Percentiles rank a stretch among this genome's conserved stretches.
phyloP scores from a whole-genome alignment of 768 basidiomycete genomes.

The Trametes maxima region DNA sequence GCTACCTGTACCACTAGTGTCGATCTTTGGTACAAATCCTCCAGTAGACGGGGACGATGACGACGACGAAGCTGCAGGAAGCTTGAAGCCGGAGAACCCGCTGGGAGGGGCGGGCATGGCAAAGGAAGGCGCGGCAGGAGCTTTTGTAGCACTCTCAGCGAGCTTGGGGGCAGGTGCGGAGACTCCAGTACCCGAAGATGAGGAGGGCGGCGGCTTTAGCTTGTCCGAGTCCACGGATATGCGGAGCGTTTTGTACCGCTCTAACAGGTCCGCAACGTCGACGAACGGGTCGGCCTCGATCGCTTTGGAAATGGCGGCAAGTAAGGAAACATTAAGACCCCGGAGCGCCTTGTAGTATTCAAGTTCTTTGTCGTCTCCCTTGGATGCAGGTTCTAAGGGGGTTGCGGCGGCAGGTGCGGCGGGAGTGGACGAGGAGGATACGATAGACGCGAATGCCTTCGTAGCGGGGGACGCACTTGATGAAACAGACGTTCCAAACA shows the following conservation, averaged over 20 bases:
- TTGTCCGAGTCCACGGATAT: conserved; percentile 49
- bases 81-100: conserved; percentile 41
- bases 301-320: conserved; percentile 57
- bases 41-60: neutral
- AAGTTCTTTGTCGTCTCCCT: conserved; percentile 39
- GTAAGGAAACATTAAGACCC: conserved; percentile 69
- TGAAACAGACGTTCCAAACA: conserved; percentile 31
- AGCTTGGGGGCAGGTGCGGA: neutral
- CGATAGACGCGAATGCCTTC: conserved; percentile 54
- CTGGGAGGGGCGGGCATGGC: conserved; percentile 43
- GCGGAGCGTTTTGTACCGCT: conserved; percentile 62
- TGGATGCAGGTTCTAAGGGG: conserved; percentile 3
- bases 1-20: conserved; percentile 1
- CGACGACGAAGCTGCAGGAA: conserved; percentile 26
- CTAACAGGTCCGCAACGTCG: conserved; percentile 58
- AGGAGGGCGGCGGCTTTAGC: neutral
- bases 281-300: conserved; percentile 70
- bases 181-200: neutral
- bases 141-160: conserved; percentile 2
- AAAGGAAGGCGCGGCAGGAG: conserved; percentile 1
- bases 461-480: conserved; percentile 47
- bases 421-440: conserved; percentile 30
- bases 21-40: conserved; percentile 13
- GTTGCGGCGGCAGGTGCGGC: conserved; percentile 22
- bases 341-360: conserved; percentile 73